Base-by-base conservation (phyloP, 1,139 yeast species). In the Blastobotrys persicus region DNA sequence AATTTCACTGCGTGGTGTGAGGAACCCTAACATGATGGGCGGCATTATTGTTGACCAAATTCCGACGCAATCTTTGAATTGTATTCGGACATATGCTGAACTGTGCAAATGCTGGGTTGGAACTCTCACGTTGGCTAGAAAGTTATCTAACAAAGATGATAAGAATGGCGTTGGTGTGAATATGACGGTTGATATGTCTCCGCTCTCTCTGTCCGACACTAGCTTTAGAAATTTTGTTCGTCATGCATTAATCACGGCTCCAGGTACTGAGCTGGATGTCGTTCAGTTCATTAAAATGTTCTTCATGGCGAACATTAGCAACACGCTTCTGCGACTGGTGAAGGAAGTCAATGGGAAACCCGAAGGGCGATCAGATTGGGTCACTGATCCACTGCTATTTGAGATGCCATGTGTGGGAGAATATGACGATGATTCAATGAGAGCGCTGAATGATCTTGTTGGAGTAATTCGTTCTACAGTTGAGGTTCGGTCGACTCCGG, bases 1-100 rank as follows among this genome's bases (percentile, higher is more conserved):
- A 60, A 81, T 86, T 11, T 71, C 85, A 0, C 65, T 85, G 18
- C 73, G 96, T 52, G 94, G 94, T 0, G 62, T 67, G 2, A 54
- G 69, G 2, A 65, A 76, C 7, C 57, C 67, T 2, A 55, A 61
- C 12, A 67, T 68, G 43, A 55, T 63, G 39, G 65, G 67, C 1
- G 71, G 73, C 0, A 59, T 82, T 16, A 64, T 86, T 0, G 67
- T 81, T 2, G 72, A 73, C 44, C 88, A 85, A 56, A 60, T 88
- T 2, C 77, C 88, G 0, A 76, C 80, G 52, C 85, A 84, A 52
- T 63, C 78, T 0, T 62, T 85, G 38, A 45, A 45, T 13, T 42
- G 52, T 12, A 66, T 88, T 57, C 70, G 95, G 51, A 76, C 80
- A 0, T 69, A 80, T 46, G 60, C 69, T 18, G 68, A 67, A 46